Evolutionary conservation across 495 filamentous ascomycete species (phyloP).

Genomic region (Baudoinia panamericana): DNA sequence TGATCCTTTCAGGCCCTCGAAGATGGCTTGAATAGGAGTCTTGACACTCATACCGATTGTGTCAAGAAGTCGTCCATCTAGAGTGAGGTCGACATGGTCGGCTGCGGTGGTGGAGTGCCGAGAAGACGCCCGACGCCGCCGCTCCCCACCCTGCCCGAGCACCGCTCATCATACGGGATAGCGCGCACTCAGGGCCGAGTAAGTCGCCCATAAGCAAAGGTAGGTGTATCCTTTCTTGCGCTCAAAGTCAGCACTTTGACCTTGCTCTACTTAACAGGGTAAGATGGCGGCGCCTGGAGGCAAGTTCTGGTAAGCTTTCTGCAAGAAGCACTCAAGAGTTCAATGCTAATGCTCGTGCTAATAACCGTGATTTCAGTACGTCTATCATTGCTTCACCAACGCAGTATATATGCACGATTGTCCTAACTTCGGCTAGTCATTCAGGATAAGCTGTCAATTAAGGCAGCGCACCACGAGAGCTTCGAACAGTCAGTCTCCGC

Average conservation of each 20-base stretch:
- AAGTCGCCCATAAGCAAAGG: too few relatives aligned
- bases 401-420: too few relatives aligned
- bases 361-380: conserved; percentile 14
- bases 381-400: too few relatives aligned
- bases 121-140: too few relatives aligned
- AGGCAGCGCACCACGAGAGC: conserved; percentile 49
- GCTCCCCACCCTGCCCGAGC: too few relatives aligned
- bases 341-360: background rate
- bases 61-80: too few relatives aligned
- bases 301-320: conserved; percentile 13
- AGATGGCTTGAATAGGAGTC: conserved; percentile 10
- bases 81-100: too few relatives aligned
- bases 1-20: conserved; percentile 18
- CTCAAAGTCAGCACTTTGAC: too few relatives aligned
- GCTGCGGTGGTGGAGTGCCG: too few relatives aligned
- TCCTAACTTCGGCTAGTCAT: conserved; percentile 20
- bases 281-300: conserved; percentile 20
- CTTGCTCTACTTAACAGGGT: background rate
- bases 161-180: too few relatives aligned
- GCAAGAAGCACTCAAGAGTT: background rate
- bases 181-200: too few relatives aligned
- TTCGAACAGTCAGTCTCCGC: conserved; percentile 32
- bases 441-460: conserved; percentile 32
- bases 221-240: too few relatives aligned
- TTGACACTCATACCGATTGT: conserved; percentile 11